These are phyloP conservation scores for Xerocomus amazonicus DNA, from an alignment of 1,284 basidiomycete genomes.

Conservation along the genomic window DNA sequence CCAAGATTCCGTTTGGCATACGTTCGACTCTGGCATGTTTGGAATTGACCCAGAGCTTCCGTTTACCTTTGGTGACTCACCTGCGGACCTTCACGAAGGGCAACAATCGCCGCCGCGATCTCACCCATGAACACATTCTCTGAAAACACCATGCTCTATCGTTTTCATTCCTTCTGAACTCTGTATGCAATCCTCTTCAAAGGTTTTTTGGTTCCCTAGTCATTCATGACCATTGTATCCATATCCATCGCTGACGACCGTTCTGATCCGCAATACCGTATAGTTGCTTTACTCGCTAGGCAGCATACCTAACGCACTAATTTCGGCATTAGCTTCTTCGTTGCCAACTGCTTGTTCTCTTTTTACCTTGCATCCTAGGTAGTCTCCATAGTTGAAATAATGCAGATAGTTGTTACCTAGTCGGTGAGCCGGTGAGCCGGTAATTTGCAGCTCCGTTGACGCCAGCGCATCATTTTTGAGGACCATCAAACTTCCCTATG, in stretches of 20 bases:
- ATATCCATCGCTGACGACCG: conserved; percentile 23
- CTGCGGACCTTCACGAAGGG: conserved; percentile 30
- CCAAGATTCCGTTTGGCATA: conserved; percentile 68
- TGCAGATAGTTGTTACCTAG: too few species aligned
- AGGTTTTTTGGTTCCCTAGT: conserved; percentile 3
- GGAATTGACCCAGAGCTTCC: conserved; percentile 70
- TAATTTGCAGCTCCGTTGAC: not conserved
- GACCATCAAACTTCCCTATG: conserved; percentile 15
- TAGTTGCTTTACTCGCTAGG: conserved; percentile 40
- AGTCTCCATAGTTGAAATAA: conserved; percentile 11
- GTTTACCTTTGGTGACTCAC: conserved; percentile 49
- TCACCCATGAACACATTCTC: conserved; percentile 13
- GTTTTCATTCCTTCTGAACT: conserved; percentile 10
- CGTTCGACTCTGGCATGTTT: conserved; percentile 68
- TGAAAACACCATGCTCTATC: not conserved
- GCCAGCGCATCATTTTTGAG: not conserved
- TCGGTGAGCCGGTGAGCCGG: conserved; percentile 8
- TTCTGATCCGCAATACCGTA: conserved; percentile 24
- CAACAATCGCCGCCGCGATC: conserved; percentile 27
- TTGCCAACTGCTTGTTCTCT: conserved; percentile 5
- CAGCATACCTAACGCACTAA: conserved; percentile 28
- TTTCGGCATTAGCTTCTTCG: conserved; percentile 13
- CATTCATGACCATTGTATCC: conserved; percentile 25
- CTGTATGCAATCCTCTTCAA: conserved; percentile 13
- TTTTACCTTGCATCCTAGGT: not conserved